Base-by-base conservation (phyloP, 1,139 yeast species). In the Hemisphaericaspora xylofermentans region DNA sequence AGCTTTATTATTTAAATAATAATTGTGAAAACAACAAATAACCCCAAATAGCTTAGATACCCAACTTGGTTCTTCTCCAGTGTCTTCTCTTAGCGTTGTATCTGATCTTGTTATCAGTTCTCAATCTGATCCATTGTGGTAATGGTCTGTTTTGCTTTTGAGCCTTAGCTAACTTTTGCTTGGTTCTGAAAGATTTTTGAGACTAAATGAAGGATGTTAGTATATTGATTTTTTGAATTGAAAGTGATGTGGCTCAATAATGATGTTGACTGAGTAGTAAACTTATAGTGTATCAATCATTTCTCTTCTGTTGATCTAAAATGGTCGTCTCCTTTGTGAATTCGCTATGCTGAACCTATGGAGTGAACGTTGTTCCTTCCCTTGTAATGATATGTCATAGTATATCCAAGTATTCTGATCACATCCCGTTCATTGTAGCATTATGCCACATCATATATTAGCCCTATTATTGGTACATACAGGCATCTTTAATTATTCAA, bases 41-140 rank as follows among this genome's bases (percentile, higher is more conserved):
- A 32, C 22, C 40, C 40, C 9, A 46, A 39, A 40, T 44, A 43
- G 47, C 79, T 88, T 88, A 93, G 84, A 93, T 76, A 85, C 84
- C 82, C 80, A 94, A 84, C 95, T 93, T 94, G 68, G 98, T 93
- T 86, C 98, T 88, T 87, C 97, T 93, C 99, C 99, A 94, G 95
- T 94, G 96, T 84, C 98, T 87, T 88, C 98, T 89, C 91, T 93
- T 93, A 71, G 96, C 95, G 80, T 93, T 93, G 91, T 91, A 93
- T 83, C 93, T 88, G 83, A 93, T 86, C 66, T 84, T 89, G 95
- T 89, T 91, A 77, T 79, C 84, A 74, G 98, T 89, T 86, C 91
- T 93, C 79, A 93, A 84, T 80, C 98, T 88, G 87, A 91, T 82
- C 98, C 98, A 94, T 81, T 93, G 97, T 68, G 99, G 98, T 74